These are phyloP conservation scores for Fusarium devonianum DNA, from an alignment of 2,329 filamentous ascomycete genomes.

Conservation along the genomic window DNA sequence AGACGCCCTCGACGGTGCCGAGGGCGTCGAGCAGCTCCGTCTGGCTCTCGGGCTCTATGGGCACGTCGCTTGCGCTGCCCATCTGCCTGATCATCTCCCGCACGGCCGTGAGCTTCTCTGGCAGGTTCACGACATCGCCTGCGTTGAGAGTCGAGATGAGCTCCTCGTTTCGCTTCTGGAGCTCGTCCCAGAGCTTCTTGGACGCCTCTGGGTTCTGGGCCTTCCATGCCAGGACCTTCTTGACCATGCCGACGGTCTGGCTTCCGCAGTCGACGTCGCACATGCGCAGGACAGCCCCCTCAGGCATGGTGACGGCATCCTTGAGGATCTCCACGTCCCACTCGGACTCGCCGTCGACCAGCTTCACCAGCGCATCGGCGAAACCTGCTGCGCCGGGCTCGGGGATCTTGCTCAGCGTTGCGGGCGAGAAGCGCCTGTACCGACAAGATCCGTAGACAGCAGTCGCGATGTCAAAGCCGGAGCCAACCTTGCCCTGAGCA, in stretches of 20 bases:
- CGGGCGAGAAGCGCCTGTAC: constrained; percentile 91
- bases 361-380: constrained; percentile 64
- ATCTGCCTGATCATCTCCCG: constrained; percentile 76
- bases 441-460: constrained; percentile 91
- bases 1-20: constrained; percentile 75
- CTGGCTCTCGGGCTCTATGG: constrained; percentile 88
- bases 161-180: constrained; percentile 77
- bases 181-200: constrained; percentile 72
- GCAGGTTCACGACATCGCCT: constrained; percentile 53
- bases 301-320: constrained; percentile 73
- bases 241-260: constrained; percentile 95
- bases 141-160: constrained; percentile 70
- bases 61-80: constrained; percentile 76
- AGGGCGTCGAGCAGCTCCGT: constrained; percentile 83
- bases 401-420: constrained; percentile 71
- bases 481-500: constrained; percentile 95
- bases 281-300: constrained; percentile 82
- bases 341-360: constrained; percentile 67
- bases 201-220: constrained; percentile 69
- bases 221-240: constrained; percentile 85
- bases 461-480: constrained; percentile 92
- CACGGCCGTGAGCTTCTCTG: constrained; percentile 56
- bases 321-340: constrained; percentile 86
- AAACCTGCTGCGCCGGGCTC: constrained; percentile 74
- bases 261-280: constrained; percentile 96